Evolutionary conservation across 2,329 filamentous ascomycete genomes (phyloP).

Genomic region (Botrytis pseudocinerea): DNA sequence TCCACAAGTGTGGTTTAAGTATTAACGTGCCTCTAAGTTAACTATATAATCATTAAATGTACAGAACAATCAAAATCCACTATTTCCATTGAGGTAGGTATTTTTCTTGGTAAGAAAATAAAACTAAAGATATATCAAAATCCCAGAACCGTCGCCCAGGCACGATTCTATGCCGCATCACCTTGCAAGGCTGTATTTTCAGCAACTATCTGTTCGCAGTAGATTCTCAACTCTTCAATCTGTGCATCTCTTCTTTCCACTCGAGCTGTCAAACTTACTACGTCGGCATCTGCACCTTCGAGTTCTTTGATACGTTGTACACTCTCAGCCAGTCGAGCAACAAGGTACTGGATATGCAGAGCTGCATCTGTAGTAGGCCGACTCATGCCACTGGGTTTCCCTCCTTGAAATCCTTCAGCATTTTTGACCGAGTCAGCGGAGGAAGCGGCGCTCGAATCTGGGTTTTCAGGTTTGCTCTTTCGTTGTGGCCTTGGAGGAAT

Average conservation of each 20-base stretch:
- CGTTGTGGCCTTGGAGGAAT: not conserved
- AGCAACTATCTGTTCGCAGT: not conserved
- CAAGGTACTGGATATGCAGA: conserved; percentile 18
- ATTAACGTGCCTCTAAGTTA: not conserved
- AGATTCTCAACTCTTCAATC: not conserved
- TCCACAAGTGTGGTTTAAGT: not conserved
- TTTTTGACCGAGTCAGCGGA: not conserved
- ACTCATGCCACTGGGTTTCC: not conserved
- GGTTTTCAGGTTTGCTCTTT: not conserved
- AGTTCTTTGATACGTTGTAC: not conserved
- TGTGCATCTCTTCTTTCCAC: not conserved
- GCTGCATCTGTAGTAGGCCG: not conserved
- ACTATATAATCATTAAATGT: not conserved
- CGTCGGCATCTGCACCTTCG: not conserved
- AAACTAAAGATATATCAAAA: not conserved
- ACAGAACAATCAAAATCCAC: not conserved
- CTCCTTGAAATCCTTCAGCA: not conserved
- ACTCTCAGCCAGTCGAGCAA: conserved; percentile 3
- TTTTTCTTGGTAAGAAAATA: not conserved
- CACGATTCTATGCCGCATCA: not conserved
- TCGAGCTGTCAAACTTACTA: not conserved
- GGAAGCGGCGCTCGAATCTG: too few species aligned
- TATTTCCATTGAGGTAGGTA: not conserved
- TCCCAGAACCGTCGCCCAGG: not conserved
- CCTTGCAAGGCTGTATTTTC: not conserved